phyloP scores from a whole-genome alignment of 2,329 filamentous ascomycete species.

The Rutstroemia sp. region DNA sequence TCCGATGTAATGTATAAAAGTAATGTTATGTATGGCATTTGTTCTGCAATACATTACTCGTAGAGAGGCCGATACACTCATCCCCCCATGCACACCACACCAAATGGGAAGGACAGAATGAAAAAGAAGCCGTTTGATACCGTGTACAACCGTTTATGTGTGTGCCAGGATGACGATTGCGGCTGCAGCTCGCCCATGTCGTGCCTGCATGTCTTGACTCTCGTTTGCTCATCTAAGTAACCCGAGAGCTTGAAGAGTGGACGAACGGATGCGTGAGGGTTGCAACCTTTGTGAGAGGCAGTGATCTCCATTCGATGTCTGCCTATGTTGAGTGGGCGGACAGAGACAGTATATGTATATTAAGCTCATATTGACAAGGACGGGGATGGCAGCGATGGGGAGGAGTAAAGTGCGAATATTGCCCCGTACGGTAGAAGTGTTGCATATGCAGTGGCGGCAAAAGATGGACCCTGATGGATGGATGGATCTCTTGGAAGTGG shows the following conservation, averaged over 20 bases:
- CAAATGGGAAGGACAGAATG: background rate
- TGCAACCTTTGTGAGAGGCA: no score
- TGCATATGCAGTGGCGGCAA: slow-evolving; percentile 6
- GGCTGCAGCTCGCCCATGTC: slow-evolving; percentile 1
- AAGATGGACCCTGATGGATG: background rate
- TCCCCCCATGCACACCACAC: background rate
- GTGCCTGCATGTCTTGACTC: slow-evolving; percentile 1
- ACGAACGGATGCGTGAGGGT: background rate
- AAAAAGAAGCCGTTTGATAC: background rate
- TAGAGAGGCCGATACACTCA: background rate
- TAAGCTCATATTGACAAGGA: no score
- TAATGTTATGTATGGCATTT: background rate
- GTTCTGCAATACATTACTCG: background rate
- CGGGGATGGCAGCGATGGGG: no score
- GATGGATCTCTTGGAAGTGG: background rate
- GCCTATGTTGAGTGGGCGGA: no score
- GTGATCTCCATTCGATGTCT: no score
- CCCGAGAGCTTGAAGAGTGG: background rate
- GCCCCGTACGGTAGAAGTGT: no score
- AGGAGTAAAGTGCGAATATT: no score
- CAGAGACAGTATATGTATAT: no score
- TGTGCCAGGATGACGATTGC: slow-evolving; percentile 2
- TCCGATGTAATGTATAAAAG: background rate
- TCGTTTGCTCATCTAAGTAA: background rate
- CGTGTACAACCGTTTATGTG: slow-evolving; percentile 3